phyloP scores from a whole-genome alignment of 2,329 filamentous ascomycete species.

The Exserohilum turcica region DNA sequence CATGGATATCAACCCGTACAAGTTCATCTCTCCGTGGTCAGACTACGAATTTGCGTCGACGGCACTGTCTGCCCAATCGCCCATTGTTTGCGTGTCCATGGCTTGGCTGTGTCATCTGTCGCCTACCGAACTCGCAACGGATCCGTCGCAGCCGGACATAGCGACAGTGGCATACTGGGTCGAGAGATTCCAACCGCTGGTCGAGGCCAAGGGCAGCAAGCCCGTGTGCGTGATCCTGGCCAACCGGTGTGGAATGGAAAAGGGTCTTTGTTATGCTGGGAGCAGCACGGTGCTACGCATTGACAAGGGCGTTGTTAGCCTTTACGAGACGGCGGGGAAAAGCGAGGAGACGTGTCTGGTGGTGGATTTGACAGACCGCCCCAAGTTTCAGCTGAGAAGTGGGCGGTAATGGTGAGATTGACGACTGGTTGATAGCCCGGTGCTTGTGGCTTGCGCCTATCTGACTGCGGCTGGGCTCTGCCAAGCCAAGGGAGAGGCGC shows the following conservation, averaged over 20 bases:
- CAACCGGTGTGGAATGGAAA: slow-evolving; percentile 72
- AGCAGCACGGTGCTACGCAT: slow-evolving; percentile 74
- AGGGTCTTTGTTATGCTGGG: slow-evolving; percentile 70
- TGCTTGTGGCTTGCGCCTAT: neutral
- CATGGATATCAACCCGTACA: slow-evolving; percentile 68
- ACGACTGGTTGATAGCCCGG: neutral
- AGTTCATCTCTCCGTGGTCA: slow-evolving; percentile 62
- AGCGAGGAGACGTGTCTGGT: slow-evolving; percentile 70
- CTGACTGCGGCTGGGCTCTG: neutral
- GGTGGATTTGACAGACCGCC: slow-evolving; percentile 63
- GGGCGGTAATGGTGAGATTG: slow-evolving; percentile 21
- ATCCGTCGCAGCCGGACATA: slow-evolving; percentile 65
- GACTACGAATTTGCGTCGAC: slow-evolving; percentile 65
- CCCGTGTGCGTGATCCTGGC: slow-evolving; percentile 73
- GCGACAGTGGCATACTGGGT: slow-evolving; percentile 79
- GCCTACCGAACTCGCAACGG: slow-evolving; percentile 55
- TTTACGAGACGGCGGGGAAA: slow-evolving; percentile 74
- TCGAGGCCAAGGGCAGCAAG: slow-evolving; percentile 38
- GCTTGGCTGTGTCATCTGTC: slow-evolving; percentile 71
- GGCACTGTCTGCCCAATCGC: slow-evolving; percentile 60
- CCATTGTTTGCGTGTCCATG: slow-evolving; percentile 74
- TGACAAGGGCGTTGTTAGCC: slow-evolving; percentile 65
- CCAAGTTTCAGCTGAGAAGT: slow-evolving; percentile 44
- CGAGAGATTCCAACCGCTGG: slow-evolving; percentile 67
- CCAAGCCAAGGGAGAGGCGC: neutral